A percentile compares a stretch with the other conserved stretches of the same genome.
phyloP scores from a whole-genome alignment of 2,329 filamentous ascomycete species.

The Emydomyces testavorans region DNA sequence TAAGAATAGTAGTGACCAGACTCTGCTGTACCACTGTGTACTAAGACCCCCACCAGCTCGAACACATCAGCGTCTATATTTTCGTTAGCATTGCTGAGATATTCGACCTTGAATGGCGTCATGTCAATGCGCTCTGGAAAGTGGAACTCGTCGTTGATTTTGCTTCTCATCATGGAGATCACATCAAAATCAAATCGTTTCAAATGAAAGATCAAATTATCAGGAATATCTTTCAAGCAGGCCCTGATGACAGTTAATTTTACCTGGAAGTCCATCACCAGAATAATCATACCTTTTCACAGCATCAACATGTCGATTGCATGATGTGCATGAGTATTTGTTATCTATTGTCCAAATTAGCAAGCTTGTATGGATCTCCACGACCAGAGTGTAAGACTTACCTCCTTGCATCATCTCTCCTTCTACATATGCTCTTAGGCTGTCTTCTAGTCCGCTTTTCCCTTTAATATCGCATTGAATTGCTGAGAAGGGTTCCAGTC shows the following conservation, averaged over 20 bases:
- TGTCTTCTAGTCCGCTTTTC: conserved; percentile 71
- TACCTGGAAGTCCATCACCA: neutral
- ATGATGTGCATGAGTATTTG: conserved; percentile 93
- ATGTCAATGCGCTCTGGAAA: conserved; percentile 80
- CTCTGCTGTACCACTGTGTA: conserved; percentile 85
- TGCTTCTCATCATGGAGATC: conserved; percentile 63
- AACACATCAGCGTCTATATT: conserved; percentile 61
- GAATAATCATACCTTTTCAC: conserved; percentile 56
- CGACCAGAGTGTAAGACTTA: conserved; percentile 26
- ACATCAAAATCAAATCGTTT: conserved; percentile 49
- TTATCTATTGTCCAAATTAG: conserved; percentile 54
- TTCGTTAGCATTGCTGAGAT: conserved; percentile 54
- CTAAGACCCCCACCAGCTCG: conserved; percentile 85
- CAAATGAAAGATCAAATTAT: conserved; percentile 90
- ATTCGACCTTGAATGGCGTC: conserved; percentile 77
- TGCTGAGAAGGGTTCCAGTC: conserved; percentile 80
- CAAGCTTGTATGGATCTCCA: neutral
- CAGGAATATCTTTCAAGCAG: conserved; percentile 81
- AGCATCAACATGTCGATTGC: conserved; percentile 78
- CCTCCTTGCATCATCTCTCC: conserved; percentile 92
- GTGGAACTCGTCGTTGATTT: conserved; percentile 90
- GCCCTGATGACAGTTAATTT: conserved; percentile 43
- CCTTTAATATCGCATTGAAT: conserved; percentile 96
- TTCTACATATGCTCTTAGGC: conserved; percentile 86
- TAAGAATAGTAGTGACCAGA: conserved; percentile 97